These are phyloP conservation scores for Euphorbia pulcherrima DNA, from an alignment of 345 rosid genomes.

Conservation along the genomic window DNA sequence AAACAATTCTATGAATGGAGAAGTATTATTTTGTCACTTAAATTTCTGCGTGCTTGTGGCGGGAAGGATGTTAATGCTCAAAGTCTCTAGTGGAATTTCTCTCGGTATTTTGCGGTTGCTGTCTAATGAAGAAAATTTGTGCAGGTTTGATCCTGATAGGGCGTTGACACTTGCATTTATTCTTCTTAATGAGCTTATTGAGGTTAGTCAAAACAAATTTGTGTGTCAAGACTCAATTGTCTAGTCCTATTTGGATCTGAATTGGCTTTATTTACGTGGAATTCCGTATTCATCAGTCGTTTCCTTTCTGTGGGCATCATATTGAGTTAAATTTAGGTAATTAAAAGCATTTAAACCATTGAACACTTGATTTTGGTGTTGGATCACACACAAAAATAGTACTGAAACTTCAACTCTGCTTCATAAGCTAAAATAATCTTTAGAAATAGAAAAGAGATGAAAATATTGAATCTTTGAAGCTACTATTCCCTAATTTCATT, in stretches of 20 bases:
- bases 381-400: background rate
- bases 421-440: too few species aligned
- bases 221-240: too few species aligned
- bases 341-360: background rate
- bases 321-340: background rate
- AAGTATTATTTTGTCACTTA: background rate
- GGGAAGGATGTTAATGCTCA: background rate
- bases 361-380: background rate
- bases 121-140: slow-evolving; percentile 16
- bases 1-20: background rate
- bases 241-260: background rate
- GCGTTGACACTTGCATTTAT: slow-evolving; percentile 68
- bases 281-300: background rate
- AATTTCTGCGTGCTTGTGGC: background rate
- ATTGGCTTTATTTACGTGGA: background rate
- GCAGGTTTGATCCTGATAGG: slow-evolving; percentile 76
- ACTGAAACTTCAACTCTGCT: slow-evolving; percentile 5
- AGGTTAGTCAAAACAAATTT: slow-evolving; percentile 41
- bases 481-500: too few species aligned
- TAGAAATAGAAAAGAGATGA: too few species aligned
- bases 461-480: too few species aligned
- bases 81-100: background rate
- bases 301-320: background rate
- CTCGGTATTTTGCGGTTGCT: background rate
- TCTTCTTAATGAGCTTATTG: slow-evolving; percentile 61